Evolutionary conservation across 306 rosid species (phyloP).

Genomic region (Glycyrrhiza uralensis): DNA sequence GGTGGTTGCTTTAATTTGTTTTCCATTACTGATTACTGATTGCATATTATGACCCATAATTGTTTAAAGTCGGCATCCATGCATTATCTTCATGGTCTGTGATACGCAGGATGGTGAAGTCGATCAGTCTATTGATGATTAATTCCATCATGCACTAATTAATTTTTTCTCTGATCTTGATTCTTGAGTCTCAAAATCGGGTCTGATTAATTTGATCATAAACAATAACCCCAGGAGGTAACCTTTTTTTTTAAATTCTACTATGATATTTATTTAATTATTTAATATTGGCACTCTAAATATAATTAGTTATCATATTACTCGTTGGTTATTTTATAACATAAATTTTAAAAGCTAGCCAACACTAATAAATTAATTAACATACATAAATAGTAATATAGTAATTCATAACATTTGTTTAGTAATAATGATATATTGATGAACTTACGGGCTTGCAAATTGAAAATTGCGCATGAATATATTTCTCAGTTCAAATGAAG

Average conservation of each 20-base stretch:
- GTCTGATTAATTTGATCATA: neutral
- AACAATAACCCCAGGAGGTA: neutral
- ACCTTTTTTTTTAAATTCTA: too few relatives aligned
- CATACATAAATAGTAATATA: neutral
- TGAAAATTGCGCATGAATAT: neutral
- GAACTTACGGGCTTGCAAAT: neutral
- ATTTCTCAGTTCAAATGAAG: neutral
- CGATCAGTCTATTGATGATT: neutral
- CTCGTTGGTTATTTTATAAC: neutral
- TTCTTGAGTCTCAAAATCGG: neutral
- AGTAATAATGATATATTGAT: neutral
- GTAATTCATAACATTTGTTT: neutral
- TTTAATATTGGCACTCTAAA: too few relatives aligned
- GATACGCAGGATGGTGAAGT: neutral
- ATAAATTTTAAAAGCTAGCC: neutral
- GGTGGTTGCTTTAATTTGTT: neutral
- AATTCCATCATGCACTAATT: conserved; percentile 13
- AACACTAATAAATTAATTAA: neutral
- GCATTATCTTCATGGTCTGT: neutral
- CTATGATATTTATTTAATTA: too few relatives aligned
- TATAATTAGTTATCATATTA: too few relatives aligned
- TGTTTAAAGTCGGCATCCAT: conserved; percentile 18
- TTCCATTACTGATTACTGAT: conserved; percentile 4
- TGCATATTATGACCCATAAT: conserved; percentile 5
- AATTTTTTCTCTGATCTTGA: conserved; percentile 15